phyloP scores from a whole-genome alignment of 192 early-diverging fungal genomes.

The Rhizoclosmatium sp. region DNA sequence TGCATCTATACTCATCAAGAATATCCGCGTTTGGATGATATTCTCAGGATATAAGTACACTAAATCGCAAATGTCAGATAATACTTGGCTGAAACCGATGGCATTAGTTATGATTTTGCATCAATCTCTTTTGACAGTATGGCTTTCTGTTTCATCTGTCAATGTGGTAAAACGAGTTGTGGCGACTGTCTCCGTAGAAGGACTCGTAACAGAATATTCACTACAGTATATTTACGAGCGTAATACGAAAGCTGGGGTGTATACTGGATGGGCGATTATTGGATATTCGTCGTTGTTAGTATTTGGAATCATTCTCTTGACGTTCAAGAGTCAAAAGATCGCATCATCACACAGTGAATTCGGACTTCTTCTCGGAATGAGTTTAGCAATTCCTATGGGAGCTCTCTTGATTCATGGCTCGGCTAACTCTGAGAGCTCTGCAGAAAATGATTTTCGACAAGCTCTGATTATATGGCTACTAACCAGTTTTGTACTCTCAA shows the following conservation, averaged over 20 bases:
- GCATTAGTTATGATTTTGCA: not conserved
- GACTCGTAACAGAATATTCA: not conserved
- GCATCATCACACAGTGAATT: not conserved
- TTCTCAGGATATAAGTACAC: not conserved
- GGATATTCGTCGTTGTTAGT: not conserved
- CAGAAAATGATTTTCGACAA: not conserved
- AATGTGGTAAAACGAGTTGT: too few relatives aligned
- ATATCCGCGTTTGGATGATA: not conserved
- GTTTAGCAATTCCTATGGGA: not conserved
- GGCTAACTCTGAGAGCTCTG: not conserved
- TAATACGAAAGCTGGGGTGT: not conserved
- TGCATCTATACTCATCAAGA: not conserved
- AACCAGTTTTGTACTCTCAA: not conserved
- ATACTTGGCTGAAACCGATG: not conserved
- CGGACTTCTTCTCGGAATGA: not conserved
- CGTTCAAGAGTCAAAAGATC: not conserved
- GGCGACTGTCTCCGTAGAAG: not conserved
- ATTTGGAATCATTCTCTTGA: not conserved
- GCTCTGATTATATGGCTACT: not conserved
- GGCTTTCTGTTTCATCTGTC: not conserved
- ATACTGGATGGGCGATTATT: not conserved
- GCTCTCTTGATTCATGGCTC: not conserved
- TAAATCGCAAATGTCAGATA: not conserved
- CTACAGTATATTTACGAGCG: not conserved
- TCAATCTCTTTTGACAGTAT: not conserved